A percentile compares a stretch with the other conserved stretches of the same genome.
These are phyloP conservation scores for Rhodotorula graminis DNA, from an alignment of 768 basidiomycete species.

Conservation along the genomic window DNA sequence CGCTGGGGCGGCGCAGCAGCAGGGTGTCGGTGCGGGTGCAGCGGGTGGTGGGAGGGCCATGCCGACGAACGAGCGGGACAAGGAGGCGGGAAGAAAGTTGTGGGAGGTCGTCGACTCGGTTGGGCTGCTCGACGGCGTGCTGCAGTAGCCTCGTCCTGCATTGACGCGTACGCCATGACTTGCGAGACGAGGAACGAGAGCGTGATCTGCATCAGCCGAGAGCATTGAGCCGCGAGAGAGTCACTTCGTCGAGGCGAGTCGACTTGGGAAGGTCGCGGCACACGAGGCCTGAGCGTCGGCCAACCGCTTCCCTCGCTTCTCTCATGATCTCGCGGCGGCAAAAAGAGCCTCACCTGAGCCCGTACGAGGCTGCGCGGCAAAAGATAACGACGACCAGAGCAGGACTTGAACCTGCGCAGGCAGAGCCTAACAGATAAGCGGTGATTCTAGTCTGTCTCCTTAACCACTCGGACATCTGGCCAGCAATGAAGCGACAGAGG, in stretches of 20 bases:
- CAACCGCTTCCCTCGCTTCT: too few species aligned
- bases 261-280: too few species aligned
- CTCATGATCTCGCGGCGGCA: neutral
- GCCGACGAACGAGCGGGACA: constrained; percentile 5
- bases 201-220: too few species aligned
- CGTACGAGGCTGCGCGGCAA: too few species aligned
- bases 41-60: neutral
- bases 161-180: too few species aligned
- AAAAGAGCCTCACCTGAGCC: neutral
- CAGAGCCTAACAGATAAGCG: constrained; percentile 7
- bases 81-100: constrained; percentile 30
- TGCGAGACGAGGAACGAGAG: too few species aligned
- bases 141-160: neutral
- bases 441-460: constrained; percentile 7
- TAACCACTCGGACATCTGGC: constrained; percentile 8
- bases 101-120: constrained; percentile 38
- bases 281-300: too few species aligned
- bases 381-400: neutral
- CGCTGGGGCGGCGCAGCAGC: neutral
- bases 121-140: constrained; percentile 28
- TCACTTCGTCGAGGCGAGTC: too few species aligned
- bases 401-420: constrained; percentile 13
- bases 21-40: neutral
- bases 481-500: too few species aligned
- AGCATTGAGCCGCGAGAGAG: too few species aligned